phyloP scores from a whole-genome alignment of 805 yeast genomes.

The Sugiyamaella lignohabitans region DNA sequence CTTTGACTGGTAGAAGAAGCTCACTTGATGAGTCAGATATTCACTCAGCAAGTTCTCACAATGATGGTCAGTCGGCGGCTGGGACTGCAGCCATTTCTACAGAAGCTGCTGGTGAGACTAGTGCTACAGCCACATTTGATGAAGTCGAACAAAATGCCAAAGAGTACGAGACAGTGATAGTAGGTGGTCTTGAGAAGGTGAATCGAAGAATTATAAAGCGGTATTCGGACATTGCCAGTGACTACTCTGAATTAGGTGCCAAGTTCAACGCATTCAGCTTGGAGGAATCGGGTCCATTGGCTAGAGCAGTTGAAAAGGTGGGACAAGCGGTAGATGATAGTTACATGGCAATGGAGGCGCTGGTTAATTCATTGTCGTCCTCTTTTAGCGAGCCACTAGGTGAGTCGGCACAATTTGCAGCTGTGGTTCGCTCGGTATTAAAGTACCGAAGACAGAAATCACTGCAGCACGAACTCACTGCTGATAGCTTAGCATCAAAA shows the following conservation, averaged over 20 bases:
- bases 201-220: conserved; percentile 50
- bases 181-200: conserved; percentile 47
- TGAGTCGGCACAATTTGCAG: conserved; percentile 61
- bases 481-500: conserved; percentile 35
- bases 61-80: neutral
- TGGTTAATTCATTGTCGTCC: conserved; percentile 48
- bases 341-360: conserved; percentile 44
- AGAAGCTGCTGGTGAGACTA: conserved; percentile 30
- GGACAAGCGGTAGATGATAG: conserved; percentile 78
- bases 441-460: conserved; percentile 56
- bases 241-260: conserved; percentile 73
- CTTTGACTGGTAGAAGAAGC: neutral
- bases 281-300: conserved; percentile 37
- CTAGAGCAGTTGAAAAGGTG: conserved; percentile 65
- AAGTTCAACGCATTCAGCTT: conserved; percentile 54
- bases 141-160: conserved; percentile 39
- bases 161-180: conserved; percentile 42
- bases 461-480: conserved; percentile 44
- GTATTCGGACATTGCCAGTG: conserved; percentile 53
- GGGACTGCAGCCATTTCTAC: conserved; percentile 12
- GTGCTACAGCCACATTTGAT: conserved; percentile 26
- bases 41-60: no score
- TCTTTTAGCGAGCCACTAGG: conserved; percentile 63
- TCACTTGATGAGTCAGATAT: neutral
- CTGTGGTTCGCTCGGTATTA: conserved; percentile 50